phyloP scores from a whole-genome alignment of 331 rosid species.

The Malus hybrid region DNA sequence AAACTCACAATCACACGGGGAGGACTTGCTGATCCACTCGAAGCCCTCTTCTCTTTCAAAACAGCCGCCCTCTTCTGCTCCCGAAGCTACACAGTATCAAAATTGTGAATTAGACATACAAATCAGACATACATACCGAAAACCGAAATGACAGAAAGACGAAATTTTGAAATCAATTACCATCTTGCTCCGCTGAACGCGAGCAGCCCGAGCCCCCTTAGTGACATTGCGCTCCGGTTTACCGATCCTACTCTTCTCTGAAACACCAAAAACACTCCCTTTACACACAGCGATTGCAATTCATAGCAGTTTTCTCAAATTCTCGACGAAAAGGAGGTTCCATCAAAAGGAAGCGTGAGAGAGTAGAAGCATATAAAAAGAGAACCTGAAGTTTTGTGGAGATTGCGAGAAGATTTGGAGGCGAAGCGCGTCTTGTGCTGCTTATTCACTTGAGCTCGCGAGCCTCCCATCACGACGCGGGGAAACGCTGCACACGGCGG shows the following conservation, averaged over 20 bases:
- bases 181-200: constrained; percentile 77
- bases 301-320: not conserved
- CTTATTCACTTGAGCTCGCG: constrained; percentile 66
- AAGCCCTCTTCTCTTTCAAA: constrained; percentile 75
- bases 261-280: constrained; percentile 1
- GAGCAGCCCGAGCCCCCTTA: constrained; percentile 71
- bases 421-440: constrained; percentile 84
- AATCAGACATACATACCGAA: not conserved
- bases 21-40: constrained; percentile 62
- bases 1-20: constrained; percentile 79
- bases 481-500: not conserved
- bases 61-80: constrained; percentile 65
- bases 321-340: not conserved
- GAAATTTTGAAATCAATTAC: constrained; percentile 19
- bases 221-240: constrained; percentile 52
- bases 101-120: not conserved
- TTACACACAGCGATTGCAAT: not conserved
- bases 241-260: constrained; percentile 39
- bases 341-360: not conserved
- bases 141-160: not conserved
- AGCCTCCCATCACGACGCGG: constrained; percentile 57
- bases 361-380: not conserved
- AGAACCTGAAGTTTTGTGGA: constrained; percentile 77
- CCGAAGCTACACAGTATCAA: constrained; percentile 36
- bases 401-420: constrained; percentile 70